Evolutionary conservation across 2,329 filamentous ascomycete species (phyloP).

Genomic region (Ustilaginoidea virens): DNA sequence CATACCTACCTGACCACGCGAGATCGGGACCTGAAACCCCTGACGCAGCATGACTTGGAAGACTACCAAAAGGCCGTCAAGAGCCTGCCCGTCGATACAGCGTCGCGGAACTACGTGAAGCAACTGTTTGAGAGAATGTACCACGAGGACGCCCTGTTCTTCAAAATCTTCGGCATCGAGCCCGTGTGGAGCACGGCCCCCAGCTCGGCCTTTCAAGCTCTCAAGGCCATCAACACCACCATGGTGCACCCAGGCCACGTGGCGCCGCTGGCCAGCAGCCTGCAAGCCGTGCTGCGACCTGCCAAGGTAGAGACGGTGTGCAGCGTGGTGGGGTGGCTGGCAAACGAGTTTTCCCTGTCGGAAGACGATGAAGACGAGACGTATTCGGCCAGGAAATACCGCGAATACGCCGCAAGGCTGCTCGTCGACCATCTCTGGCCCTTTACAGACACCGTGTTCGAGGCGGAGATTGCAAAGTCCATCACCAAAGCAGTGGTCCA

Average conservation of each 20-base stretch:
- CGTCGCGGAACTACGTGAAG: slow-evolving; percentile 41
- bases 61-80: slow-evolving; percentile 38
- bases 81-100: slow-evolving; percentile 34
- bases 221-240: slow-evolving; percentile 33
- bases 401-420: slow-evolving; percentile 39
- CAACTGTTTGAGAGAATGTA: slow-evolving; percentile 43
- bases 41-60: slow-evolving; percentile 38
- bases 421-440: slow-evolving; percentile 43
- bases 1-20: slow-evolving; percentile 35
- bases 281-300: slow-evolving; percentile 32
- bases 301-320: slow-evolving; percentile 34
- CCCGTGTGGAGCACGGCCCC: slow-evolving; percentile 33
- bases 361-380: slow-evolving; percentile 44
- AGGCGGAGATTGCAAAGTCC: slow-evolving; percentile 37
- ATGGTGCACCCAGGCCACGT: slow-evolving; percentile 39
- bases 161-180: slow-evolving; percentile 39
- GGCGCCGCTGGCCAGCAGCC: slow-evolving; percentile 30
- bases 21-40: slow-evolving; percentile 35
- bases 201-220: slow-evolving; percentile 33
- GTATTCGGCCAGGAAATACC: slow-evolving; percentile 34
- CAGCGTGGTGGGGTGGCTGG: slow-evolving; percentile 40
- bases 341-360: slow-evolving; percentile 39
- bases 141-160: slow-evolving; percentile 37
- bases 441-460: slow-evolving; percentile 37
- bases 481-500: slow-evolving; percentile 33